Percentiles rank a stretch among this genome's conserved stretches.
phyloP scores from a whole-genome alignment of 2,329 filamentous ascomycete genomes.

The Pseudogymnoascus sp. region DNA sequence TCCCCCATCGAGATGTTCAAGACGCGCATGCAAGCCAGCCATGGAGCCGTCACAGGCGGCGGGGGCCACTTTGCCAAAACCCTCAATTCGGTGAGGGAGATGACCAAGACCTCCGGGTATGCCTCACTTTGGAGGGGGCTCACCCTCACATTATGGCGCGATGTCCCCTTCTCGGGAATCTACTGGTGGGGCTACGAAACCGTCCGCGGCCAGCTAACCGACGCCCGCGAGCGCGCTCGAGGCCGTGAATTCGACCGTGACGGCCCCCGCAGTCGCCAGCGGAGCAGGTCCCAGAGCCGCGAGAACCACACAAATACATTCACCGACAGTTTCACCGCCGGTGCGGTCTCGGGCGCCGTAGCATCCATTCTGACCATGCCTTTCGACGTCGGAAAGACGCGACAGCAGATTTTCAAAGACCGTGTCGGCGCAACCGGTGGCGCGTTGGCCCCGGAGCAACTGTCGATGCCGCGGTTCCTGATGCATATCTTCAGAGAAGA shows the following conservation, averaged over 20 bases:
- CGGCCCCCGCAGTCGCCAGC: slow-evolving; percentile 33
- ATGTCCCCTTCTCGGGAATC: slow-evolving; percentile 92
- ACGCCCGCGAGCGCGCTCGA: slow-evolving; percentile 50
- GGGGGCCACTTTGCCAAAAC: slow-evolving; percentile 73
- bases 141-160: slow-evolving; percentile 86
- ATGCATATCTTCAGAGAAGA: slow-evolving; percentile 86
- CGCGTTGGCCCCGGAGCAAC: slow-evolving; percentile 58
- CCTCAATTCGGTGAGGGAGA: slow-evolving; percentile 63
- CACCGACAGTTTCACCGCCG: slow-evolving; percentile 80
- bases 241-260: slow-evolving; percentile 35
- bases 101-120: slow-evolving; percentile 72
- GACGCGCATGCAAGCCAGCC: slow-evolving; percentile 80
- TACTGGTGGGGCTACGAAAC: slow-evolving; percentile 99
- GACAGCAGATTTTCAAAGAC: slow-evolving; percentile 76
- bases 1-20: slow-evolving; percentile 90
- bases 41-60: slow-evolving; percentile 38
- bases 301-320: slow-evolving; percentile 73
- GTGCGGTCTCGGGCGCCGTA: slow-evolving; percentile 72
- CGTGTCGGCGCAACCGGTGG: slow-evolving; percentile 25
- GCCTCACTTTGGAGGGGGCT: slow-evolving; percentile 82
- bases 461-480: slow-evolving; percentile 74
- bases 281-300: slow-evolving; percentile 51
- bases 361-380: slow-evolving; percentile 87
- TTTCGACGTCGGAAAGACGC: slow-evolving; percentile 95
- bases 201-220: slow-evolving; percentile 62